These are phyloP conservation scores for Primulina eburnea DNA, from an alignment of 257 asterid genomes.

Conservation along the genomic window DNA sequence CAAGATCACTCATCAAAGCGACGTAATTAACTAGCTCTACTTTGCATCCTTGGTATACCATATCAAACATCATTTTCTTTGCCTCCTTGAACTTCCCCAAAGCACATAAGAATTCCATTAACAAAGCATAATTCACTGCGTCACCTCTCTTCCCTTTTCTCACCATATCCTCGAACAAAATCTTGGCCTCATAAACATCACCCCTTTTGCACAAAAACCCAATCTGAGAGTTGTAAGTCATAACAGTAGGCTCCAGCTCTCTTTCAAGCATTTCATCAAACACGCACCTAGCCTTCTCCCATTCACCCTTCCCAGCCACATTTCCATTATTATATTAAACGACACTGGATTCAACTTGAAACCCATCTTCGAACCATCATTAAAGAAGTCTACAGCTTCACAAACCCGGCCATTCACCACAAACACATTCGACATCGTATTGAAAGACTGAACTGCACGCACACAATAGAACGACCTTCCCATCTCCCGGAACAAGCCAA, in stretches of 20 bases:
- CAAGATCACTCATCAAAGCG: slow-evolving; percentile 69
- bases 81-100: slow-evolving; percentile 61
- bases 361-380: slow-evolving; percentile 48
- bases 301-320: slow-evolving; percentile 62
- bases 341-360: slow-evolving; percentile 64
- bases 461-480: slow-evolving; percentile 60
- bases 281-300: slow-evolving; percentile 49
- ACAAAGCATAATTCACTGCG: slow-evolving; percentile 62
- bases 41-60: slow-evolving; percentile 91
- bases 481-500: slow-evolving; percentile 52
- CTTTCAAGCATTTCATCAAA: slow-evolving; percentile 33
- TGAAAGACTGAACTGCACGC: slow-evolving; percentile 61
- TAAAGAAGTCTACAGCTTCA: slow-evolving; percentile 53
- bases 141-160: slow-evolving; percentile 53
- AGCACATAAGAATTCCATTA: slow-evolving; percentile 76
- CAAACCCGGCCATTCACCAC: slow-evolving; percentile 38
- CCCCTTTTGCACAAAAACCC: slow-evolving; percentile 73
- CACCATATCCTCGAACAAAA: slow-evolving; percentile 68
- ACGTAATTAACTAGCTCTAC: slow-evolving; percentile 60
- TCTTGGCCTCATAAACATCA: slow-evolving; percentile 49
- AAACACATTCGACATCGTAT: slow-evolving; percentile 66
- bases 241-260: slow-evolving; percentile 63
- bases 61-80: slow-evolving; percentile 79
- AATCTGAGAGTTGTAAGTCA: slow-evolving; percentile 69
- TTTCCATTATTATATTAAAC: slow-evolving; percentile 65